Conservation (phyloP, 2,329 filamentous ascomycete genomes). For the Stenocarpella maydis region DNA sequence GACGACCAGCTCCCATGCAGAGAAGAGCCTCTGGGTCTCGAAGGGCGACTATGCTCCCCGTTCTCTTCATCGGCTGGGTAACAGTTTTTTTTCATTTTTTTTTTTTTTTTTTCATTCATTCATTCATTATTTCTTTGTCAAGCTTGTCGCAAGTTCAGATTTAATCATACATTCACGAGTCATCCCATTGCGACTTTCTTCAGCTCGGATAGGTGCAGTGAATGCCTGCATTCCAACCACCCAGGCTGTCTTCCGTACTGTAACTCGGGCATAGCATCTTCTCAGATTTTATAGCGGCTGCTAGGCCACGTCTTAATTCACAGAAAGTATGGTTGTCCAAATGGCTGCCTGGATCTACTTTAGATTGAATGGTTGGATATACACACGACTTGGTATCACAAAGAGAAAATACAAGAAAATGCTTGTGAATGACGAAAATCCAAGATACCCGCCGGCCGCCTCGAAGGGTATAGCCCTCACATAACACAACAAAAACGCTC, state of each 20-base stretch:
- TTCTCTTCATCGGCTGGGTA: neutral
- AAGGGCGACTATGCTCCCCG: neutral
- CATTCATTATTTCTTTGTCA: too few relatives aligned
- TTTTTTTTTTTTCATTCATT: too few relatives aligned
- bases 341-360: neutral
- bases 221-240: too few relatives aligned
- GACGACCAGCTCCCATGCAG: neutral
- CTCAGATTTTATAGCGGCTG: too few relatives aligned
- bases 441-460: neutral
- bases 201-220: too few relatives aligned
- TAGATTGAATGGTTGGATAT: neutral
- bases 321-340: neutral
- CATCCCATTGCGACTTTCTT: neutral
- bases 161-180: neutral
- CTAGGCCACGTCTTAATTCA: neutral
- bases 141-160: neutral
- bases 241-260: neutral
- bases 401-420: constrained; percentile 15
- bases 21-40: too few relatives aligned
- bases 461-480: neutral
- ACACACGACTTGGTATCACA: constrained; percentile 17
- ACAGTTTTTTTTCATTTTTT: too few relatives aligned
- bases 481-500: constrained; percentile 23
- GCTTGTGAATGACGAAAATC: neutral
- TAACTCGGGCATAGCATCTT: neutral